Percentiles rank a stretch among this genome's conserved stretches.
Conservation (phyloP, 345 rosid genomes). For the Camelina sativa region DNA sequence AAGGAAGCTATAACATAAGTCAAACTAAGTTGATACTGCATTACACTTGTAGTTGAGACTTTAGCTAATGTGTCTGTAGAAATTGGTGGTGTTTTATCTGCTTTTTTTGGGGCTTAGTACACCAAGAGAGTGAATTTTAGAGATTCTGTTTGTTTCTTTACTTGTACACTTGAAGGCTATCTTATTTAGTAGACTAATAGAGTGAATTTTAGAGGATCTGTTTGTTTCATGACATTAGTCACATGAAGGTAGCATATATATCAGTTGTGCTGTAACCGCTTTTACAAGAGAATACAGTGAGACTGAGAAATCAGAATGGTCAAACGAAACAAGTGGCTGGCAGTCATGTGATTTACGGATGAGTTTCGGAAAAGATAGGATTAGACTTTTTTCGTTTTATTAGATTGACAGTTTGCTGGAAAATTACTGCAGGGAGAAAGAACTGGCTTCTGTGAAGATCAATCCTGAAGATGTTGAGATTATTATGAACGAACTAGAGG, state of each 20-base stretch:
- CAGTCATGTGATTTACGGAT: not conserved
- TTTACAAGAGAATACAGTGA: conserved; percentile 5
- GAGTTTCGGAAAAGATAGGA: not conserved
- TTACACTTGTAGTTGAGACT: conserved; percentile 3
- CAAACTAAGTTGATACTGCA: conserved; percentile 3
- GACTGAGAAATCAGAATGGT: not conserved
- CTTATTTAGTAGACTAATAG: not conserved
- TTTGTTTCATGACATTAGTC: not conserved
- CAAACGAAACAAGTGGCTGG: conserved; percentile 1
- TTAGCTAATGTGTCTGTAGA: conserved; percentile 11
- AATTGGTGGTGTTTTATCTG: not conserved
- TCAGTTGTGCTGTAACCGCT: not conserved
- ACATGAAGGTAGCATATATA: not conserved
- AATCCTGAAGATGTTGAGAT: conserved; percentile 88
- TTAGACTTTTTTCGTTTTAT: not conserved
- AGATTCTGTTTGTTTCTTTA: not conserved
- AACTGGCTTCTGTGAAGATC: conserved; percentile 96
- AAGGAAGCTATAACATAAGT: conserved; percentile 11
- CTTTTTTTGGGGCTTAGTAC: not conserved
- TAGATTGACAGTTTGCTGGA: conserved; percentile 4
- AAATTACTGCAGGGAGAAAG: conserved; percentile 71
- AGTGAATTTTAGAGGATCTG: too few species aligned
- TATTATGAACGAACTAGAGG: conserved; percentile 95
- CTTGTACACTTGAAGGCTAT: not conserved
- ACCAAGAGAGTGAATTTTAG: too few species aligned